Evolutionary conservation across 768 basidiomycete species (phyloP), one percentile per base, ranked within the genome.

Genomic region (Agaricus subrufescens): DNA sequence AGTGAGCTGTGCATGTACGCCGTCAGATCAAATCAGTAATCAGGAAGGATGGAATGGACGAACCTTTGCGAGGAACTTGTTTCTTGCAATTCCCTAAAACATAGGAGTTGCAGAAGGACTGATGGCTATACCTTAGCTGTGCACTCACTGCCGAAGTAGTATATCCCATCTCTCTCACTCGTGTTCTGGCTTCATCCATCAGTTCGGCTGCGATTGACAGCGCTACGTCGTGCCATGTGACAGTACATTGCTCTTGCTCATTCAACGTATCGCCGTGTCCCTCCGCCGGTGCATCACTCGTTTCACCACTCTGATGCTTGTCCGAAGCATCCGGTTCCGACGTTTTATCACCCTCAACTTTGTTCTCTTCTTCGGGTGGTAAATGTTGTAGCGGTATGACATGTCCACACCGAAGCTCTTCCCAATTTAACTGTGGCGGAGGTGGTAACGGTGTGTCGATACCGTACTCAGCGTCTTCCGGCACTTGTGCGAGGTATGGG

Each of bases 31-130:
- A 39, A 15, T 11, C 1, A 3, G 9, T 12, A 1, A 26, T 26
- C 7, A 34, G 10, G 26, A 45, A 42, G n/a, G 34, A 34, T 8
- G 7, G 38, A 26, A 45, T 39, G 40, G 38, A 37, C 29, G 31
- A 46, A 91, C 93, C 81, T 99, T 99, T 0, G 97, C 91, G 26
- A 98, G 77, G 62, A 95, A 95, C 68, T 98, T 97, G 66, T 96
- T 98, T 65, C 93, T 79, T 12, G 92, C 84, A 55, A 98, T 86
- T 1, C 94, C 94, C 92, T 94, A 34, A 3, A 12, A 40, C 37
- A 9, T 31, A 26, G 39, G 43, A 40, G 42, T 45, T 30, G 47
- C 10, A 46, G 27, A 26, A 30, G n/a, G 6, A n/a, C n/a, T 4
- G 2, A 7, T 14, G 11, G 3, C 31, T 29, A 30, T 47, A 11